phyloP scores from a whole-genome alignment of 257 asterid species.

The Scutellaria galericulata region DNA sequence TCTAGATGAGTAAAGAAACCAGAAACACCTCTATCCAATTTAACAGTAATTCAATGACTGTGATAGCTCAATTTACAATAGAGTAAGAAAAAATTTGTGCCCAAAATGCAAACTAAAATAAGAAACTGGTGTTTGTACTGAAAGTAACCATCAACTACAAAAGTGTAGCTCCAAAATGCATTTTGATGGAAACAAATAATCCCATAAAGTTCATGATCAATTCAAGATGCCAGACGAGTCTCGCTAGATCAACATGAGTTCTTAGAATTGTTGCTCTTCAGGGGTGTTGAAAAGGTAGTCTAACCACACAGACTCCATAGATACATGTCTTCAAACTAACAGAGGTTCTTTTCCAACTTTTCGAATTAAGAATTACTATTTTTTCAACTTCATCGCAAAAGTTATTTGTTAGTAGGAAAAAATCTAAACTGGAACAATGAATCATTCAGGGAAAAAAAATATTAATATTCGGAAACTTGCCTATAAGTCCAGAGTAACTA shows the following conservation, averaged over 20 bases:
- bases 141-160: constrained; percentile 17
- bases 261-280: not conserved
- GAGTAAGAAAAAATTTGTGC: not conserved
- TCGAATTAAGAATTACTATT: not conserved
- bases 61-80: no score
- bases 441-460: not conserved
- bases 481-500: not conserved
- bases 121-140: not conserved
- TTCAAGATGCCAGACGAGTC: not conserved
- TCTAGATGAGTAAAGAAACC: not conserved
- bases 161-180: not conserved
- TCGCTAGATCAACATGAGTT: not conserved
- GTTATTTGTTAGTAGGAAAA: not conserved
- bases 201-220: not conserved
- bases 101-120: constrained; percentile 20
- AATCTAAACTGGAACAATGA: not conserved
- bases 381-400: not conserved
- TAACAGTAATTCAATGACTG: not conserved
- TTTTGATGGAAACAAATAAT: not conserved
- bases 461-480: not conserved
- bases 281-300: not conserved
- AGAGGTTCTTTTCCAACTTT: constrained; percentile 4
- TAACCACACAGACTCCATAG: not conserved
- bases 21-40: not conserved
- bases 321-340: not conserved